Percentiles rank a stretch among this genome's conserved stretches.
Conservation (phyloP, 495 filamentous ascomycete species). For the Xanthoparmelia taractica region DNA sequence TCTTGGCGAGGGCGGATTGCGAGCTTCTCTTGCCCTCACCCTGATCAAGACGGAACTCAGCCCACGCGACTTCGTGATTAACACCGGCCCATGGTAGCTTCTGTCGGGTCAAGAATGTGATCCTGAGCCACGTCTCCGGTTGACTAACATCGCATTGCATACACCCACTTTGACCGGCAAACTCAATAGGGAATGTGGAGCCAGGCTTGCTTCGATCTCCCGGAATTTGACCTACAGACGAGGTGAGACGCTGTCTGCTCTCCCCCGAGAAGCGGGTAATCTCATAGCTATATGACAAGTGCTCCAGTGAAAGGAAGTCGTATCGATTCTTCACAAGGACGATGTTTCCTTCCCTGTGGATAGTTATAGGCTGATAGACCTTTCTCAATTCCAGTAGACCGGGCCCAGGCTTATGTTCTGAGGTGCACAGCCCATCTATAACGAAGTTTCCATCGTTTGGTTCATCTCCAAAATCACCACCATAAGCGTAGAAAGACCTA, state of each 20-base stretch:
- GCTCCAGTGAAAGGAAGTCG: conserved; percentile 42
- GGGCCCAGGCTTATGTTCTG: conserved; percentile 50
- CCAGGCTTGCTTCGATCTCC: conserved; percentile 4
- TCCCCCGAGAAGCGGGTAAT: conserved; percentile 7
- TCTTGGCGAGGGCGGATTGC: conserved; percentile 25
- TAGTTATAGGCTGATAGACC: conserved; percentile 47
- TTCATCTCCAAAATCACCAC: conserved; percentile 59
- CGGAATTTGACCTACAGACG: conserved; percentile 9
- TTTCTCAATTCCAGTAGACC: conserved; percentile 56
- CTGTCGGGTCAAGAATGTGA: conserved; percentile 20
- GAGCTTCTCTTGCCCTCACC: conserved; percentile 8
- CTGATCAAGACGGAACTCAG: conserved; percentile 36
- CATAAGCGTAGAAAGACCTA: conserved; percentile 51
- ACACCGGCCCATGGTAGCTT: conserved; percentile 38
- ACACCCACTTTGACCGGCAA: background rate
- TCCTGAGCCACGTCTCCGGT: conserved; percentile 22
- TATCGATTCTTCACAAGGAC: conserved; percentile 40
- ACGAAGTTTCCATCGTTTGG: conserved; percentile 61
- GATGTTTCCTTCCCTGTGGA: conserved; percentile 22
- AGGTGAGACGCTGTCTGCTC: conserved; percentile 20
- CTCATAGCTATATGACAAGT: conserved; percentile 5
- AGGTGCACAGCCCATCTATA: conserved; percentile 56
- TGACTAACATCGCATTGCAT: conserved; percentile 22
- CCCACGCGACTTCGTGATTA: conserved; percentile 45
- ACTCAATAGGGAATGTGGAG: conserved; percentile 1